Conservation (phyloP, 352 stramenopile genomes). For the Aphanomyces stellatus region DNA sequence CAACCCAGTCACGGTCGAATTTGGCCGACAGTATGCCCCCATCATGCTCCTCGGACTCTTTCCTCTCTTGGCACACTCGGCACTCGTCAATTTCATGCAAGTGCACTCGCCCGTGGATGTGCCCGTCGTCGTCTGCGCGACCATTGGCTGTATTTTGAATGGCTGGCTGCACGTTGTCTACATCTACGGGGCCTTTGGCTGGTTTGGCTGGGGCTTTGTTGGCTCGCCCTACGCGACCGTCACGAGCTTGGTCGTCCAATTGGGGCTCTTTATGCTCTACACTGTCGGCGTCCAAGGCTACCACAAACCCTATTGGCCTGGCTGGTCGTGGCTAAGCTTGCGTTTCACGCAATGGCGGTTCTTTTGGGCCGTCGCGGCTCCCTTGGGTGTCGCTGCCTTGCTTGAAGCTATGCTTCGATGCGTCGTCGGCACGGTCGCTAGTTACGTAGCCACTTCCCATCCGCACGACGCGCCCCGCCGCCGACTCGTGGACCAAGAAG, state of each 20-base stretch:
- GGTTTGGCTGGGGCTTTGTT: conserved; percentile 54
- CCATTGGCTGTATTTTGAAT: not conserved
- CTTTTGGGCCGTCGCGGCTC: not conserved
- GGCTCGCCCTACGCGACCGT: conserved; percentile 67
- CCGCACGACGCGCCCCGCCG: not conserved
- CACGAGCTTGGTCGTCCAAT: not conserved
- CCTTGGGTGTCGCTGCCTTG: not conserved
- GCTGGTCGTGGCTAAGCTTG: not conserved
- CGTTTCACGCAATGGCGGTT: not conserved
- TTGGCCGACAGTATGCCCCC: not conserved
- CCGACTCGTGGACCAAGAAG: not conserved
- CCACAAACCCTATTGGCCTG: not conserved
- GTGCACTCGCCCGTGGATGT: not conserved
- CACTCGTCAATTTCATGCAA: not conserved
- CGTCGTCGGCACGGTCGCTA: not conserved
- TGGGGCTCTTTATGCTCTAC: not conserved
- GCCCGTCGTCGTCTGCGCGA: not conserved
- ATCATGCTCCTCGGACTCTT: not conserved
- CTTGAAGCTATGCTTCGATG: not conserved
- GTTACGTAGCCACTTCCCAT: not conserved
- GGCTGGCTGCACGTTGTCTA: not conserved
- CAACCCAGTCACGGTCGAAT: not conserved
- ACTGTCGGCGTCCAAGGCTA: not conserved
- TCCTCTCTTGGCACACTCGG: not conserved
- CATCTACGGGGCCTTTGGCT: conserved; percentile 28